phyloP scores from a whole-genome alignment of 371 early-diverging fungal species.

The Actinomortierella ambigua region DNA sequence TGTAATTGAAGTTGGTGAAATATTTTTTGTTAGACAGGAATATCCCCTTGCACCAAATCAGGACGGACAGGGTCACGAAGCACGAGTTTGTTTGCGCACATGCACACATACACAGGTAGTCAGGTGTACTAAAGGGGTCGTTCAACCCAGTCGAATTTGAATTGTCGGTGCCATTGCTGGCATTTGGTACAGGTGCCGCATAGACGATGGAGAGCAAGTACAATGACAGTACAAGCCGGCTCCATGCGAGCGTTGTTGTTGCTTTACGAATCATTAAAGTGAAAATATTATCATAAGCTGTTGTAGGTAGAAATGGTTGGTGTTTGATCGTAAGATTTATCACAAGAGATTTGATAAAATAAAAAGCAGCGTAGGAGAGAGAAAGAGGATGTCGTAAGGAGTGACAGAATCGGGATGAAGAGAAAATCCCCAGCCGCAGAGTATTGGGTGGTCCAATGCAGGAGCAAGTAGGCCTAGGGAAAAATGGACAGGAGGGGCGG shows the following conservation, averaged over 20 bases:
- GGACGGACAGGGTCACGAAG: background rate
- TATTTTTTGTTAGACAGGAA: background rate
- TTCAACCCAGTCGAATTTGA: background rate
- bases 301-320: too few species aligned
- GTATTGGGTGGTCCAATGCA: too few species aligned
- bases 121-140: slow-evolving; percentile 34
- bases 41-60: background rate
- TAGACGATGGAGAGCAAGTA: too few species aligned
- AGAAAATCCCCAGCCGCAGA: too few species aligned
- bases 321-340: too few species aligned
- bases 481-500: background rate
- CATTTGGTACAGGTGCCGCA: too few species aligned
- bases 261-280: background rate
- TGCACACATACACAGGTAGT: slow-evolving; percentile 18
- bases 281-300: too few species aligned
- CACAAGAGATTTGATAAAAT: background rate
- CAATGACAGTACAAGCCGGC: too few species aligned
- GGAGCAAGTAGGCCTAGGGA: background rate
- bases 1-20: background rate
- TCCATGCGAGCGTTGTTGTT: background rate
- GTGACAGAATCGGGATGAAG: too few species aligned
- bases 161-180: too few species aligned
- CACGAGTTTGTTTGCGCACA: background rate
- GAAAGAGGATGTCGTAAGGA: background rate
- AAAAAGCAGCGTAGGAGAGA: background rate